Conservation (phyloP, 768 basidiomycete genomes). For the Russula foetens region DNA sequence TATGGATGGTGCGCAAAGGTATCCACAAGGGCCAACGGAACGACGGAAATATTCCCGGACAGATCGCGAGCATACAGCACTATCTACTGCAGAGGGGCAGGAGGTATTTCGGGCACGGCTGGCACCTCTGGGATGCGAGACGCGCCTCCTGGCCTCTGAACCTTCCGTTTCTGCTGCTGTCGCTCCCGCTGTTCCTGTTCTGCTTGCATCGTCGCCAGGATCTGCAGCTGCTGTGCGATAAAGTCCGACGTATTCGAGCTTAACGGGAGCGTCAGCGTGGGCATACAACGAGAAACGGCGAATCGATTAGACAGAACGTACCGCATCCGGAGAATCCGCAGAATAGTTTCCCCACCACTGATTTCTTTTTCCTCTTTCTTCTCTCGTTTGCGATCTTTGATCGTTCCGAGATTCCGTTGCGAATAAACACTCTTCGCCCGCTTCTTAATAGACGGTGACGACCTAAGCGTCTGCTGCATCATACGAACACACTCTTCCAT, state of each 20-base stretch:
- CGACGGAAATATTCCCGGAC: background rate
- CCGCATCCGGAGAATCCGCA: constrained; percentile 95
- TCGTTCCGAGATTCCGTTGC: constrained; percentile 93
- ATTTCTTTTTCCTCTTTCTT: constrained; percentile 76
- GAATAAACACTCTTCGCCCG: constrained; percentile 88
- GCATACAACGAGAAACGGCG: background rate
- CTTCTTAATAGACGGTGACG: constrained; percentile 70
- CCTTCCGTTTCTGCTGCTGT: constrained; percentile 49
- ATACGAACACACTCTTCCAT: constrained; percentile 96
- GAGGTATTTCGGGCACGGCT: constrained; percentile 23
- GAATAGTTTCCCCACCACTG: constrained; percentile 77
- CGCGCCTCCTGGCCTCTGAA: constrained; percentile 42
- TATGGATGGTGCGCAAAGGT: constrained; percentile 27
- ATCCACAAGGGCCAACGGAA: constrained; percentile 19
- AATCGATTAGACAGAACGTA: constrained; percentile 28
- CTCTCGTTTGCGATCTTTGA: constrained; percentile 88
- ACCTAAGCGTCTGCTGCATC: constrained; percentile 82
- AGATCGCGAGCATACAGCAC: background rate
- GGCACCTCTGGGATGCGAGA: constrained; percentile 25
- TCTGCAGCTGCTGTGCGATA: constrained; percentile 78
- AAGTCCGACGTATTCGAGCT: constrained; percentile 81
- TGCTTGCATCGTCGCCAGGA: constrained; percentile 72
- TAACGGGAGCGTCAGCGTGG: background rate
- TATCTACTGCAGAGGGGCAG: constrained; percentile 1
- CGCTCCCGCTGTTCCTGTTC: constrained; percentile 72